Percentiles rank a stretch among this genome's conserved stretches.
Evolutionary conservation across 2,329 filamentous ascomycete species (phyloP).

Genomic region (Cryphonectria naterciae): DNA sequence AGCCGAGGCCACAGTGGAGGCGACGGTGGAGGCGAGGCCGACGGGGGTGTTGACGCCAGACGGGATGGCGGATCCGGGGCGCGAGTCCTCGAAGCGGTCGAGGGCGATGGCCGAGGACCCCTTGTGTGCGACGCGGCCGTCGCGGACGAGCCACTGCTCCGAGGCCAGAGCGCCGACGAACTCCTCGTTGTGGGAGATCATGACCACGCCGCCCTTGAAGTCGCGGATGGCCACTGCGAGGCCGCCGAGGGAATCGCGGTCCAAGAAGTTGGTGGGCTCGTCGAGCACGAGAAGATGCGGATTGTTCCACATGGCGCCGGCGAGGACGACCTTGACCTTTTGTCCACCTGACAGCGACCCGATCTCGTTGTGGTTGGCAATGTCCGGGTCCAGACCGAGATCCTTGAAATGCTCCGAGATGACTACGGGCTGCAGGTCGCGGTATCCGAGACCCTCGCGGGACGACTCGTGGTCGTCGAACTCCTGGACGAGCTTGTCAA

Average conservation of each 20-base stretch:
- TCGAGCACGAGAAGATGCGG: constrained; percentile 96
- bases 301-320: constrained; percentile 98
- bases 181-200: constrained; percentile 99
- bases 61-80: constrained; percentile 53
- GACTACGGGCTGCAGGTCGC: constrained; percentile 86
- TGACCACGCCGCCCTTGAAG: constrained; percentile 97
- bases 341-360: constrained; percentile 94
- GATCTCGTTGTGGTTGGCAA: constrained; percentile 98
- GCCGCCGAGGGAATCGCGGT: constrained; percentile 94
- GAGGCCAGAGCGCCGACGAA: constrained; percentile 95
- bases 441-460: constrained; percentile 96
- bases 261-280: constrained; percentile 99
- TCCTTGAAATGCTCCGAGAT: constrained; percentile 99
- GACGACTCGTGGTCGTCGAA: constrained; percentile 99
- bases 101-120: constrained; percentile 73
- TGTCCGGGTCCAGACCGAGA: constrained; percentile 92
- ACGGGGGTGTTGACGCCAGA: constrained; percentile 39
- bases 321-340: constrained; percentile 98
- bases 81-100: constrained; percentile 83
- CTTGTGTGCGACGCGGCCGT: constrained; percentile 84
- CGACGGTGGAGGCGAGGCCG: constrained; percentile 52
- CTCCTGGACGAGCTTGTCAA: constrained; percentile 92
- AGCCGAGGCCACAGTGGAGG: constrained; percentile 56
- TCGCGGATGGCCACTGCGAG: constrained; percentile 97
- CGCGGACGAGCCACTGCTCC: constrained; percentile 93